A percentile compares a stretch with the other conserved stretches of the same genome.
Conservation (phyloP, 257 asterid species). For the Nicotiana tomentosiformis region DNA sequence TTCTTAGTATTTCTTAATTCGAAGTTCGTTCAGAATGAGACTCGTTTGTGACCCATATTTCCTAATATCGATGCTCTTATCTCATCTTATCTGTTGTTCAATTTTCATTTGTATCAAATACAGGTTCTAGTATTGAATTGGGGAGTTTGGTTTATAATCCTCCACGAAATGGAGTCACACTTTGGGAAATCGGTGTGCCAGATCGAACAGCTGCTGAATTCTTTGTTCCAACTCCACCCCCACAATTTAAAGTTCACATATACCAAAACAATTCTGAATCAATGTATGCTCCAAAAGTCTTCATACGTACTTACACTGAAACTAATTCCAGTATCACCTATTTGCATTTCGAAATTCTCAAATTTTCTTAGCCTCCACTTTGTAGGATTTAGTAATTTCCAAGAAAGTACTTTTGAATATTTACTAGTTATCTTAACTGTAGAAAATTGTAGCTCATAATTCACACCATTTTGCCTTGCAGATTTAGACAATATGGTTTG, state of each 20-base stretch:
- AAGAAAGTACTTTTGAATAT: neutral
- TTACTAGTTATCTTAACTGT: neutral
- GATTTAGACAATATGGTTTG: constrained; percentile 59
- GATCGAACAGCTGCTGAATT: constrained; percentile 65
- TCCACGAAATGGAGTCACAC: constrained; percentile 50
- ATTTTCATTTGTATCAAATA: neutral
- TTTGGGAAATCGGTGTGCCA: constrained; percentile 77
- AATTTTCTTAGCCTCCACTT: neutral
- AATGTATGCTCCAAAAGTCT: neutral
- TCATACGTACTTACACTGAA: neutral
- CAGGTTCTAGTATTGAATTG: constrained; percentile 26
- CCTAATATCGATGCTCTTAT: neutral
- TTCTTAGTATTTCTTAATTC: neutral
- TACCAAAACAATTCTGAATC: neutral
- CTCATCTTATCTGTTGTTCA: neutral
- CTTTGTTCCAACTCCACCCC: constrained; percentile 40
- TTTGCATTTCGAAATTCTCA: neutral
- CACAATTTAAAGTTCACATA: neutral
- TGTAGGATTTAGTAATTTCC: neutral
- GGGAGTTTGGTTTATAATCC: constrained; percentile 36
- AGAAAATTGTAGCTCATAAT: neutral
- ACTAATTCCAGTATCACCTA: neutral
- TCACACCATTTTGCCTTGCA: constrained; percentile 1
- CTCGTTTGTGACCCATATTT: neutral
- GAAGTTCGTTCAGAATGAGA: neutral